Base-by-base conservation (phyloP, 2,329 filamentous ascomycete species). In the Epichloe brachyelytri region DNA sequence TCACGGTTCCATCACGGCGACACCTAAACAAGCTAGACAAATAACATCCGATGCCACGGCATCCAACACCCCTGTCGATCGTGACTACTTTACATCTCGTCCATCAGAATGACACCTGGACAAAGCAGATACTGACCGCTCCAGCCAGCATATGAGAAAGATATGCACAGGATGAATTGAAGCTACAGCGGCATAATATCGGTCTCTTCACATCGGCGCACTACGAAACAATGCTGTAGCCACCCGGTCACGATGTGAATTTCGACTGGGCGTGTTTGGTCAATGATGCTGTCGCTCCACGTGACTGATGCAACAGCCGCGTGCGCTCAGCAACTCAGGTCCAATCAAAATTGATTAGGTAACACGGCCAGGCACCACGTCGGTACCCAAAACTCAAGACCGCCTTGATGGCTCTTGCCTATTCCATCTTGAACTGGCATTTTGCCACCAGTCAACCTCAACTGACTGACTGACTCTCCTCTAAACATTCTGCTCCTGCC, bases 331-430 rank as follows among this genome's bases (percentile, higher is more conserved):
- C 15, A 43, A n/a, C 3, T 30, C 3, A 39, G 33, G 11, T n/a
- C 51, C 48, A 53, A 53, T 53, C 48, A 53, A 17, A 19, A 10
- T 36, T 34, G 48, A 50, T 53, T 50, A 53, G 33, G 39, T 53
- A 53, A 53, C 39, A 8, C 39, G 30, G 17, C 51, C 34, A 50
- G 51, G 51, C 51, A 52, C 34, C 39, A 44, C 15, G 36, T 53
- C 48, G 51, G 51, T 53, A 53, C 51, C 51, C 51, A 48, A 53
- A 53, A 47, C 38, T 50, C 48, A 39, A 50, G 44, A 50, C 43
- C 39, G 15, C 39, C 48, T 7, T n/a, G 30, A n/a, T 44, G 4
- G 20, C 30, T 15, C 44, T 43, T 44, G 17, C 26, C 44, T 44
- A 36, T 44, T 47, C 19, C 44, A 50, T 47, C 48, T 49, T 46